Evolutionary conservation across 2,329 filamentous ascomycete species (phyloP), one percentile per base, ranked within the genome.

Genomic region (Aspergillus caelatus): DNA sequence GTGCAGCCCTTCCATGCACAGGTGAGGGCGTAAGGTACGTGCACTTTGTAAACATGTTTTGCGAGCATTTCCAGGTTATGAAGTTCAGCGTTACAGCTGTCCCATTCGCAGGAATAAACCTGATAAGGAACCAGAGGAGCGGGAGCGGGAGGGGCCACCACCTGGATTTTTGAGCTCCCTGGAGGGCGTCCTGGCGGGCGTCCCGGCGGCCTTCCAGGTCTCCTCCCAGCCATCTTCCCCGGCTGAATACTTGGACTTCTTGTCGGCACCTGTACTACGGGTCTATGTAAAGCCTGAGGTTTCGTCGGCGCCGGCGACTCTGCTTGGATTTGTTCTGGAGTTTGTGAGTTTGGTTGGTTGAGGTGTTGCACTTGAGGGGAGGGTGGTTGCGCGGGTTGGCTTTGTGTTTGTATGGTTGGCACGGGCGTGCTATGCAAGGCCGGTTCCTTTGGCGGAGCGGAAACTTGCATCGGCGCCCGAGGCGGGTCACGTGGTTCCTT

Each of bases 11-110:
- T 64, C 70, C 74, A 74, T 39, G 68, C 62, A 54, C 72, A 77
- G 4, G 61, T 65, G 45, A 75, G 70, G 19, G 70, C 65, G 57
- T 72, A 64, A 2, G 76, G 72, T 3, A 77, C 68, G 62, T 90
- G 88, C 4, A 85, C 74, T 68, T 87, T 89, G 58, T 80, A 71
- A 7, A 88, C 74, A 71, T 91, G 88, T 62, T 85, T 85, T 65
- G 83, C 83, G 7, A 90, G 76, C 0, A 84, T 86, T 10, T 84
- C 82, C 16, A 89, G 73, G 67, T 89, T 90, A 73, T 90, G 88
- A 6, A 90, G 76, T 66, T 88, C 81, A 0, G 85, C 83, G 4
- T 75, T 74, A 71, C 88, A 91, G 1, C 77, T 74, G 58, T 81
- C 75, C 88, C 88, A 90, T 48, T 78, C 73, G 74, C 88, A 91